These are phyloP conservation scores for Boletus rubropictus DNA, from an alignment of 768 basidiomycete species.

Conservation along the genomic window DNA sequence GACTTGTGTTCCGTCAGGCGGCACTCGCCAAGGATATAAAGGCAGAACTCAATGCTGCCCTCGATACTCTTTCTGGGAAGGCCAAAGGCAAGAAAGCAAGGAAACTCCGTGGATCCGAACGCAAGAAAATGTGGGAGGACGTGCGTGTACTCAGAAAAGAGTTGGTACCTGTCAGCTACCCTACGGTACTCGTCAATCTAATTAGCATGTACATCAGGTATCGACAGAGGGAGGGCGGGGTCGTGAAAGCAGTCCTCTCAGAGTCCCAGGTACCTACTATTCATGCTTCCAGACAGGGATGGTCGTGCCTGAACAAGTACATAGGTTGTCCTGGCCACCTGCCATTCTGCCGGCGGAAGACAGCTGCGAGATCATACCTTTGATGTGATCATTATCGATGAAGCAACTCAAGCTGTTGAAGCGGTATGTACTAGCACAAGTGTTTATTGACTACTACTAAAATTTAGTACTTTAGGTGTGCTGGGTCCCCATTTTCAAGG, in stretches of 20 bases:
- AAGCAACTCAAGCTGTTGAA: constrained; percentile 95
- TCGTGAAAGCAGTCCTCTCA: constrained; percentile 73
- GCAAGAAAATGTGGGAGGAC: constrained; percentile 83
- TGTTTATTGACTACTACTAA: not conserved
- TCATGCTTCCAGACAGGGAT: not conserved
- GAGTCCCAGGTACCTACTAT: constrained; percentile 58
- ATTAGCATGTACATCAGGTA: constrained; percentile 46
- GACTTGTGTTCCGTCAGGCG: constrained; percentile 44
- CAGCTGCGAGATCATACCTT: constrained; percentile 75
- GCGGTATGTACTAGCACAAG: constrained; percentile 49
- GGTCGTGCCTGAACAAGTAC: not conserved
- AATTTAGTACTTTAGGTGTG: constrained; percentile 36
- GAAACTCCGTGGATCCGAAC: constrained; percentile 60
- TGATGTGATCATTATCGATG: constrained; percentile 94
- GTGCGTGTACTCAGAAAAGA: constrained; percentile 86
- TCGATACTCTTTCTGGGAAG: constrained; percentile 64
- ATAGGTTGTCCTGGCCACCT: constrained; percentile 86
- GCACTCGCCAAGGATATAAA: constrained; percentile 86
- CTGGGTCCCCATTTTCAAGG: constrained; percentile 94
- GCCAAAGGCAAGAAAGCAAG: constrained; percentile 73
- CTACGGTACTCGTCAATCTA: not conserved
- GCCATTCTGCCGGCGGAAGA: constrained; percentile 85
- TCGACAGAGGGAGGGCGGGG: constrained; percentile 79
- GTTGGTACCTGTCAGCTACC: constrained; percentile 37
- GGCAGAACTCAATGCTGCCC: constrained; percentile 67